Evolutionary conservation across 2,329 filamentous ascomycete species (phyloP), one percentile per base, ranked within the genome.

Genomic region (Fusarium burgessii): DNA sequence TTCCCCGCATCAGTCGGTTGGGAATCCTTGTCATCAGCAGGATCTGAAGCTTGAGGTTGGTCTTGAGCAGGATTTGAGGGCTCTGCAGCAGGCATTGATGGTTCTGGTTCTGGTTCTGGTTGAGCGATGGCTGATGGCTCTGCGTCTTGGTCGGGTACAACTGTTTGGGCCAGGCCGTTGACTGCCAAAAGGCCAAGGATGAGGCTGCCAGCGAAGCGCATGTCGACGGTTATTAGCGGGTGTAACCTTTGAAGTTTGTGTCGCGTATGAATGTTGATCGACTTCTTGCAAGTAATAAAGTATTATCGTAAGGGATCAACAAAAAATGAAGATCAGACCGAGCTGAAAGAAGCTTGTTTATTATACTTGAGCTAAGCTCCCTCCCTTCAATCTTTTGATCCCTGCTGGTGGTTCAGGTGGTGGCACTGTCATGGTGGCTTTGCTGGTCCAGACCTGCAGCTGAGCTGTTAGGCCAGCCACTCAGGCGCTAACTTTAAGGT

Each of bases 131-230:
- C 45, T 35, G 50, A 58, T 4, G 63, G 58, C 8, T 68, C 56
- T 36, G 62, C 32, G 18, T 61, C 29, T 32, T 55, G 36, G 20
- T 45, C 68, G 9, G 55, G 51, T 7, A 47, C 45, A 13, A 33
- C 43, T 38, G 68, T 70, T 57, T 71, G 68, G n/a, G 58, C 54
- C 17, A 71, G 51, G n/a, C 68, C 68, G 15, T 72, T 58, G 14
- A 38, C 59, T 13, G 65, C 68, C 55, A 71, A 46, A 45, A 71
- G 54, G n/a, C 68, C 59, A 41, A 72, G 25, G 36, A 71, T 52
- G 56, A 71, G 51, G 40, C 64, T 66, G 45, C 51, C 47, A 35
- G 68, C 40, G 57, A 71, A 72, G 43, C 68, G 68, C 68, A 71
- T 71, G 15, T 57, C 29, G 20, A 5, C 18, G 35, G 12, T 20